Base-by-base conservation (phyloP, 140 eudicot genomes). In the Oenanthe javanica region DNA sequence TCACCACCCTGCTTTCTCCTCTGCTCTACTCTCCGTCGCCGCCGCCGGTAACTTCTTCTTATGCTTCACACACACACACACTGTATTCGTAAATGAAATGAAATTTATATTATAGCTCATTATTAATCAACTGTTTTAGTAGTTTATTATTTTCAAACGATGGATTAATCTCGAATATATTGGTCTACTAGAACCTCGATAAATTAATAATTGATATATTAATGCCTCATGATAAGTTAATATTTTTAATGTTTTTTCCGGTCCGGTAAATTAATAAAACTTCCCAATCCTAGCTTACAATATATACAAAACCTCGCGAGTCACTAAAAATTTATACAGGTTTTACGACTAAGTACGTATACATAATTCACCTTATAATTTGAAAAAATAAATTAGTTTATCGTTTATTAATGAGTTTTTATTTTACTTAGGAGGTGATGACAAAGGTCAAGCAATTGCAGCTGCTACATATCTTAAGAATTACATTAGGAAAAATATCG, bases 391-490 rank as follows among this genome's bases (percentile, higher is more conserved):
- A 43, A 43, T 36, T 4, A 51, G 11, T 14, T 15, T 52, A 15
- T 57, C 40, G 40, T 36, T 36, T 54, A 31, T 55, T 11, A 48
- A 50, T 79, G 50, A 82, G 2, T 48, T 46, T 55, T 76, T 21
- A 47, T 55, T 79, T n/a, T 27, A 40, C 15, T 83, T 77, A 91
- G 97, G 88, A 46, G 87, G 90, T 46, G 94, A 85, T 79, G 82
- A 88, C 69, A 87, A 82, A 81, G 92, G 97, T 51, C 88, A 83
- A 76, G 85, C 81, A 77, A 75, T 91, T 47, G 97, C 97, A 71
- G 97, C 97, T 81, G 97, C 97, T 72, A 88, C 97, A 49, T 91
- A 88, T 83, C 89, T 91, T 14, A 91, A 91, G 90, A 89, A 91
- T 78, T 91, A 88, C 72, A 81, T 88, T 46, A 83, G 97, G 73